phyloP scores from a whole-genome alignment of 2,329 filamentous ascomycete species.

The Waltergamsia citrina region DNA sequence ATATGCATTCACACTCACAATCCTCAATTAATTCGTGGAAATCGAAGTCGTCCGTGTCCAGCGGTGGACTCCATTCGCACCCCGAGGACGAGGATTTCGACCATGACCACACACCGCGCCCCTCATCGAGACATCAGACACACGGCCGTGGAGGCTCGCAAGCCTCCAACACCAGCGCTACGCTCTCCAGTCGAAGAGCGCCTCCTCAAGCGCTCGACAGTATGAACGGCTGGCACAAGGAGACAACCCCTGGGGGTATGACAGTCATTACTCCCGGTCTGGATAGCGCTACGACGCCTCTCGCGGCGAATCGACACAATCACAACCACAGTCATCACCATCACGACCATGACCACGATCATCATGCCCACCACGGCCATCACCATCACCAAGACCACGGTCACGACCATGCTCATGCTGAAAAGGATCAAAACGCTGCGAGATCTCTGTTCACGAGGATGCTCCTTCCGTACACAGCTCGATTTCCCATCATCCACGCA shows the following conservation, averaged over 20 bases:
- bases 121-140: slow-evolving; percentile 16
- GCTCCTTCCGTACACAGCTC: slow-evolving; percentile 59
- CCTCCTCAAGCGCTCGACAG: slow-evolving; percentile 21
- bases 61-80: slow-evolving; percentile 18
- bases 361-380: slow-evolving; percentile 10
- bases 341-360: slow-evolving; percentile 11
- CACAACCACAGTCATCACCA: slow-evolving; percentile 11
- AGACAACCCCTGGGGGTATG: slow-evolving; percentile 28
- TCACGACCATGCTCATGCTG: slow-evolving; percentile 17
- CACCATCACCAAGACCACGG: slow-evolving; percentile 12
- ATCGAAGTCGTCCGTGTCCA: slow-evolving; percentile 21
- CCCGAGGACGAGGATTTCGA: slow-evolving; percentile 19
- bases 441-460: slow-evolving; percentile 63
- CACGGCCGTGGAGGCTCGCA: slow-evolving; percentile 19
- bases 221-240: slow-evolving; percentile 29
- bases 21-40: slow-evolving; percentile 28
- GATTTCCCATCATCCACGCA: slow-evolving; percentile 71
- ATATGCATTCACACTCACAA: slow-evolving; percentile 26
- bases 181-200: slow-evolving; percentile 18
- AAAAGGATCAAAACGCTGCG: slow-evolving; percentile 18
- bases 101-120: slow-evolving; percentile 13
- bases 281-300: slow-evolving; percentile 14
- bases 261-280: slow-evolving; percentile 24
- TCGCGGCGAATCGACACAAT: too few species aligned
- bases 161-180: slow-evolving; percentile 13